Conservation (phyloP, 805 yeast species). For the Candida pseudofarinosa region DNA sequence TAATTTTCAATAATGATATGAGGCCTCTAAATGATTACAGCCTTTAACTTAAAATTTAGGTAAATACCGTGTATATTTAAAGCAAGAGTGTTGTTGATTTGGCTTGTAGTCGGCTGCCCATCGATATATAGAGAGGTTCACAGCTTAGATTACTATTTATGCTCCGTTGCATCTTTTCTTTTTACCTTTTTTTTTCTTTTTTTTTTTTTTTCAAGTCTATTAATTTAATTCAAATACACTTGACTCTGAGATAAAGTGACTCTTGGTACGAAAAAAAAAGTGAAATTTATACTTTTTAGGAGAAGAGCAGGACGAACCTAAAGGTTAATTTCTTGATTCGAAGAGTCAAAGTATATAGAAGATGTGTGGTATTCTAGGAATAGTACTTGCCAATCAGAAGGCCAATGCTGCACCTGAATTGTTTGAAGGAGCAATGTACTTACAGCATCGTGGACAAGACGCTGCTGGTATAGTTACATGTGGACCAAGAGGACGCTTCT, state of each 20-base stretch:
- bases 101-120: too few relatives aligned
- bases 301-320: neutral
- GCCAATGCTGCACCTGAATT: constrained; percentile 82
- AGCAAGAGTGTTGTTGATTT: too few relatives aligned
- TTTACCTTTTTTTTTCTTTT: neutral
- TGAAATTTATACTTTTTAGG: constrained; percentile 1
- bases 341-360: neutral
- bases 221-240: neutral
- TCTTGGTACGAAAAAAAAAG: neutral
- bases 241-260: neutral
- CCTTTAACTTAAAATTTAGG: too few relatives aligned
- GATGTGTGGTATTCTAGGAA: constrained; percentile 96
- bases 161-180: too few relatives aligned
- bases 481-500: constrained; percentile 87
- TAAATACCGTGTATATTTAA: too few relatives aligned
- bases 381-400: constrained; percentile 72
- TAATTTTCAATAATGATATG: too few relatives aligned
- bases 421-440: constrained; percentile 85
- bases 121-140: too few relatives aligned
- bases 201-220: neutral
- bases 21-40: too few relatives aligned
- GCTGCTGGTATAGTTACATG: constrained; percentile 99
- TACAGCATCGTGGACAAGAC: constrained; percentile 98
- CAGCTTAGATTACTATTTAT: too few relatives aligned
- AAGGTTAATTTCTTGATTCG: neutral